A percentile compares a stretch with the other conserved stretches of the same genome.
Evolutionary conservation across 2,329 filamentous ascomycete species (phyloP).

Genomic region (Pseudogymnoascus pannorum): DNA sequence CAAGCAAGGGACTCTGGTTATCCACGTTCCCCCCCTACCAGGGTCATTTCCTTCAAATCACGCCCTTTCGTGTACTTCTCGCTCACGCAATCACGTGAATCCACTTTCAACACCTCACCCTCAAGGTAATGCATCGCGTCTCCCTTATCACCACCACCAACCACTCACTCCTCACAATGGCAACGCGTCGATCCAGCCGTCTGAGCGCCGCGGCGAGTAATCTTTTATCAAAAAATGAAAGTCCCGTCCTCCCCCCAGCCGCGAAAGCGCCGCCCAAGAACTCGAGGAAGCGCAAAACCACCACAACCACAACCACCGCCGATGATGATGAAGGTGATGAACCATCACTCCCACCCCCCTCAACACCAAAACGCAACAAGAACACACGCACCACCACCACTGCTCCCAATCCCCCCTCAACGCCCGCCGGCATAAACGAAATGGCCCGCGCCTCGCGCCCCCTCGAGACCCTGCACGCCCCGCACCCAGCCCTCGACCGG

Average conservation of each 20-base stretch:
- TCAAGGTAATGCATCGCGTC: background rate
- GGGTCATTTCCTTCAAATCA: background rate
- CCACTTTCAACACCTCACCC: background rate
- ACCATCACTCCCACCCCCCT: background rate
- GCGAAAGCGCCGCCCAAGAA: background rate
- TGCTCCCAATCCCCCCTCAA: slow-evolving; percentile 31
- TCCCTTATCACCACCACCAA: background rate
- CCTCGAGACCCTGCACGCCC: background rate
- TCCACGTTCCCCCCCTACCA: background rate
- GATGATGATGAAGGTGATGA: slow-evolving; percentile 5
- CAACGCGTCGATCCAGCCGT: background rate
- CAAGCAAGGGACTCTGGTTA: background rate
- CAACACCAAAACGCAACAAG: slow-evolving; percentile 27
- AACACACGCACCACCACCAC: slow-evolving; percentile 29
- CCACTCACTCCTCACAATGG: background rate
- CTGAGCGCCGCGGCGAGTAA: background rate
- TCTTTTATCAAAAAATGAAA: background rate
- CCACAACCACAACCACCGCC: no score
- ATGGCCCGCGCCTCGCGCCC: background rate
- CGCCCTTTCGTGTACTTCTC: background rate
- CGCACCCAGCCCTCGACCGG: slow-evolving; percentile 33
- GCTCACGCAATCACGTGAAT: background rate
- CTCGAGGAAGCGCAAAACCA: background rate
- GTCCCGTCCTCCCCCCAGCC: background rate
- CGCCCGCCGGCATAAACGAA: slow-evolving; percentile 33